phyloP scores from a whole-genome alignment of 2,329 filamentous ascomycete species.

The Trichoderma simmonsii region DNA sequence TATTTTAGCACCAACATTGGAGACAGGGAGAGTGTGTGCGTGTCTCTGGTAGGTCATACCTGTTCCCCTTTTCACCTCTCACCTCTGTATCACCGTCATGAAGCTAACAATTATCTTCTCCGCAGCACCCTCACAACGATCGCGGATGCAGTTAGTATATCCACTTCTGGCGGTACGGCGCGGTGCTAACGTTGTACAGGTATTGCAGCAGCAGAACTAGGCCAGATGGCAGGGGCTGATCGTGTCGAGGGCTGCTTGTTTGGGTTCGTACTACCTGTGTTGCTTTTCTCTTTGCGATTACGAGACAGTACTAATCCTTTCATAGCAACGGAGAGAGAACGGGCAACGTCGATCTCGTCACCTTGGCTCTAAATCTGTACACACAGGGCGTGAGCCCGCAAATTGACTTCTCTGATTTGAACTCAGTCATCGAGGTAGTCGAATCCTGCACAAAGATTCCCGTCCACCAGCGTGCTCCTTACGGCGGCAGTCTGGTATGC shows the following conservation, averaged over 20 bases:
- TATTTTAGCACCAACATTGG: background rate
- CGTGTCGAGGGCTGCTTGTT: conserved; percentile 6
- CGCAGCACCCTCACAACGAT: conserved; percentile 3
- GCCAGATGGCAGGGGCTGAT: conserved; percentile 5
- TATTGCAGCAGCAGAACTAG: conserved; percentile 6
- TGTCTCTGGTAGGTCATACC: background rate
- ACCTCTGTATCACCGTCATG: background rate
- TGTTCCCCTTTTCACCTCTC: background rate
- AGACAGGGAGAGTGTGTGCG: conserved; percentile 1
- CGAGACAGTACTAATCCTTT: background rate
- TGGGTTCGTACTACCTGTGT: background rate
- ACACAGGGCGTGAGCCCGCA: conserved; percentile 1
- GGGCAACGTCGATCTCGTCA: conserved; percentile 5
- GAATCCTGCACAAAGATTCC: conserved; percentile 6
- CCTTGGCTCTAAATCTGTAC: conserved; percentile 4
- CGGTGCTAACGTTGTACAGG: background rate
- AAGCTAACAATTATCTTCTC: background rate
- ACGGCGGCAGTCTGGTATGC: background rate
- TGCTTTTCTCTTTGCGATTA: background rate
- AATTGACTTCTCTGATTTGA: conserved; percentile 1
- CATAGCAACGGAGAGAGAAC: conserved; percentile 1
- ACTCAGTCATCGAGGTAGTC: conserved; percentile 1
- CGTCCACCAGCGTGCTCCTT: conserved; percentile 3
- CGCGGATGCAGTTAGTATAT: conserved; percentile 6
- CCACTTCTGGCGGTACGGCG: background rate